Percentiles rank a stretch among this genome's conserved stretches.
These are phyloP conservation scores for Fraxinus paxiana DNA, from an alignment of 305 asterid species.

Conservation along the genomic window DNA sequence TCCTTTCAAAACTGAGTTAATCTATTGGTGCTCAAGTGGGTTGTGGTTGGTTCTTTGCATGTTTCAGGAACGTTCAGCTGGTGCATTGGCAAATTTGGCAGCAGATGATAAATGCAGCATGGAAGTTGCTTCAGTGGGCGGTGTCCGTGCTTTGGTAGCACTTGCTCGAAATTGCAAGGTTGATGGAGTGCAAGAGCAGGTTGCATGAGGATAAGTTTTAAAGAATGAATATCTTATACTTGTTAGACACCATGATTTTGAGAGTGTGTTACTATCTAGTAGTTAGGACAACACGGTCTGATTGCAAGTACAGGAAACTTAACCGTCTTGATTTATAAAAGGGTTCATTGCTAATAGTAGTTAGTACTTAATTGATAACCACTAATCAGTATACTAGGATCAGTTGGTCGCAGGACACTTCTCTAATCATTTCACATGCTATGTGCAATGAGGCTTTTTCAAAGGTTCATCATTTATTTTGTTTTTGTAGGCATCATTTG, in stretches of 20 bases:
- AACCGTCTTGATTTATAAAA: not conserved
- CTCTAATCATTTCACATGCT: not conserved
- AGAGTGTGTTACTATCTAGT: not conserved
- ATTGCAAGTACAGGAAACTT: not conserved
- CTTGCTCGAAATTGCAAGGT: slow-evolving; percentile 69
- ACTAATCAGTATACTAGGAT: not conserved
- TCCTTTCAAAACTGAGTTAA: slow-evolving; percentile 9
- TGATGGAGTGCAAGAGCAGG: slow-evolving; percentile 98
- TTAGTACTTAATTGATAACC: not conserved
- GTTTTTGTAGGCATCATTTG: not conserved
- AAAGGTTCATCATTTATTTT: not conserved
- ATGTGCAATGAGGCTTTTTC: not conserved
- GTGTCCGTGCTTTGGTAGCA: slow-evolving; percentile 70
- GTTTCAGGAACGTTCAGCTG: slow-evolving; percentile 88
- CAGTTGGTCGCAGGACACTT: slow-evolving; percentile 6
- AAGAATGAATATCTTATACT: slow-evolving; percentile 1
- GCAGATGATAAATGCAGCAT: slow-evolving; percentile 92
- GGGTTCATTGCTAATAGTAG: not conserved
- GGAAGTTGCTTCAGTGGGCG: slow-evolving; percentile 69
- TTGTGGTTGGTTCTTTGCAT: slow-evolving; percentile 17
- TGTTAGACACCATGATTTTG: slow-evolving; percentile 4
- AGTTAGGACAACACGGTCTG: not conserved
- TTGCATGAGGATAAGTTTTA: slow-evolving; percentile 22
- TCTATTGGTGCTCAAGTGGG: slow-evolving; percentile 20
- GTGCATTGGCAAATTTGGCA: slow-evolving; percentile 86